Evolutionary conservation across 2,329 filamentous ascomycete genomes (phyloP).

Genomic region (Blastomyces percursus): DNA sequence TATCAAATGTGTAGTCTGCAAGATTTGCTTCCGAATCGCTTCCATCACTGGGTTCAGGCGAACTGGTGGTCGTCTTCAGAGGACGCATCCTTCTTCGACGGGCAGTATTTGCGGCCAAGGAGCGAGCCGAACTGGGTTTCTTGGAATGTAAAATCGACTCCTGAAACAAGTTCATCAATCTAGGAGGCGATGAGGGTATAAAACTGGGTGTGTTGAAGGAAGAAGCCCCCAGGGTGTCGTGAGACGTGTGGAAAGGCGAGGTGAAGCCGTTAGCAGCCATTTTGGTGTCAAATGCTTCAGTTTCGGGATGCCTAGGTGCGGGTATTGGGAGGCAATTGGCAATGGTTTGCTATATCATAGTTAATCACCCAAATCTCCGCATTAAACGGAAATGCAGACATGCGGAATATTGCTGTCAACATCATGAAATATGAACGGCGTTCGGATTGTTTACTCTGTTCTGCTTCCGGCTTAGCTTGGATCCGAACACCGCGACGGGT

Average conservation of each 20-base stretch:
- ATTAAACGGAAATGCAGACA: background rate
- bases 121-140: constrained; percentile 3
- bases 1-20: constrained; percentile 32
- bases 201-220: constrained; percentile 28
- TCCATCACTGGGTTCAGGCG: constrained; percentile 19
- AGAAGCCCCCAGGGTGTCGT: constrained; percentile 34
- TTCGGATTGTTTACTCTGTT: background rate
- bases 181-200: constrained; percentile 29
- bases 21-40: constrained; percentile 30
- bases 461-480: background rate
- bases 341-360: background rate
- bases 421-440: background rate
- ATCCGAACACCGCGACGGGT: background rate
- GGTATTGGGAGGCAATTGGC: background rate
- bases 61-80: constrained; percentile 16
- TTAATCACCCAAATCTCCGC: background rate
- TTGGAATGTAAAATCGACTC: constrained; percentile 5
- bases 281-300: constrained; percentile 11
- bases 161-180: constrained; percentile 9
- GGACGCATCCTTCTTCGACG: constrained; percentile 4
- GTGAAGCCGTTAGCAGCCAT: constrained; percentile 31
- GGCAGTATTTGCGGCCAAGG: constrained; percentile 3
- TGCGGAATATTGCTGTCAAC: background rate
- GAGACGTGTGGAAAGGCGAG: constrained; percentile 30
- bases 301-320: no score